A percentile compares a stretch with the other conserved stretches of the same genome.
phyloP scores from a whole-genome alignment of 306 rosid genomes.

The peach (Prunus persica) region DNA sequence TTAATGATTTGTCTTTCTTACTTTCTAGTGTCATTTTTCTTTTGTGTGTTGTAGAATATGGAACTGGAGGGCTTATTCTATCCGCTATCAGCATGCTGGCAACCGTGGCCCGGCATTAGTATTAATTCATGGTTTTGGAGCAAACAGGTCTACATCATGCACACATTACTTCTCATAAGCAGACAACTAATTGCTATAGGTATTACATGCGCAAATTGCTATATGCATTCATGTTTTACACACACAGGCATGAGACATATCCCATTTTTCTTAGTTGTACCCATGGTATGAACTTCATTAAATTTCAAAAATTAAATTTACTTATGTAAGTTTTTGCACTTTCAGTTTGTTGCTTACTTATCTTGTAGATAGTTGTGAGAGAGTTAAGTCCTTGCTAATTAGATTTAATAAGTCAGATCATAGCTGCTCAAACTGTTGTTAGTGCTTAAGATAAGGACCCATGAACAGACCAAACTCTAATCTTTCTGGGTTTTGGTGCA shows the following conservation, averaged over 20 bases:
- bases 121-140: conserved; percentile 93
- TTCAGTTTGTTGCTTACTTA: background rate
- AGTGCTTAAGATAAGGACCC: background rate
- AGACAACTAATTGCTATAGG: conserved; percentile 38
- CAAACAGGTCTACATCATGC: conserved; percentile 74
- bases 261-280: background rate
- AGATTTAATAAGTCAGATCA: background rate
- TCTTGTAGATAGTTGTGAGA: background rate
- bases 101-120: conserved; percentile 73
- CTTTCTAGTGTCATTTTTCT: background rate
- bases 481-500: conserved; percentile 2
- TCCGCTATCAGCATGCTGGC: conserved; percentile 79
- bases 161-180: conserved; percentile 44
- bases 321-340: background rate
- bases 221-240: background rate
- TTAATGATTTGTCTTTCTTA: background rate
- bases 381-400: background rate
- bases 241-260: background rate
- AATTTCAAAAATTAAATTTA: background rate
- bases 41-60: conserved; percentile 44
- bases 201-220: conserved; percentile 33
- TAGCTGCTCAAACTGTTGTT: background rate
- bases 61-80: conserved; percentile 85
- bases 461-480: background rate
- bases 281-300: background rate